These are phyloP conservation scores for Claviceps purpurea DNA, from an alignment of 2,329 filamentous ascomycete species.

Conservation along the genomic window DNA sequence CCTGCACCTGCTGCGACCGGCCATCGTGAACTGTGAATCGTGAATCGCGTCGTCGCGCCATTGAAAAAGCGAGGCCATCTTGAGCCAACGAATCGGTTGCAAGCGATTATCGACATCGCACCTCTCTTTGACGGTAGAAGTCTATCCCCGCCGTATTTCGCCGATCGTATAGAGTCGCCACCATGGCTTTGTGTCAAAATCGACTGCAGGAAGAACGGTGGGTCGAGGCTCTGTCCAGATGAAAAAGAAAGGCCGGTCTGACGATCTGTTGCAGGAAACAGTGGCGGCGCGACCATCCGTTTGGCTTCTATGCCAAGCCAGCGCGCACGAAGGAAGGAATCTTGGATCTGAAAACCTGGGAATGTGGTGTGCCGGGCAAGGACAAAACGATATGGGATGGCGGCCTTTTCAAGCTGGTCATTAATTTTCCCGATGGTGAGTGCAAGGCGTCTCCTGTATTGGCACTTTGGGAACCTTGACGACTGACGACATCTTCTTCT, in stretches of 20 bases:
- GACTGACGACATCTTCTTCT: background rate
- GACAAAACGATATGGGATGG: constrained; percentile 96
- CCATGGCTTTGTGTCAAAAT: constrained; percentile 80
- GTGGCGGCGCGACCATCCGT: constrained; percentile 93
- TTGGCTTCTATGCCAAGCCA: constrained; percentile 92
- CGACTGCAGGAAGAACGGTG: constrained; percentile 81
- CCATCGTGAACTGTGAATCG: background rate
- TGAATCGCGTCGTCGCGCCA: background rate
- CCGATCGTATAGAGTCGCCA: constrained; percentile 8
- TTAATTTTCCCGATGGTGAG: constrained; percentile 86
- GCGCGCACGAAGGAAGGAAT: constrained; percentile 65
- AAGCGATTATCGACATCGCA: background rate
- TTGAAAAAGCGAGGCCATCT: background rate
- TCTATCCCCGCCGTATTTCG: background rate
- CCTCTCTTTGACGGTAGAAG: background rate
- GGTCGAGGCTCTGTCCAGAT: constrained; percentile 15
- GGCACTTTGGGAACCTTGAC: background rate
- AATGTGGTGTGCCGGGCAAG: constrained; percentile 91
- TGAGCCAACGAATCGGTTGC: background rate
- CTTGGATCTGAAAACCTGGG: constrained; percentile 89
- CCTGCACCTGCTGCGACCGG: background rate
- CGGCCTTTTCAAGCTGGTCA: constrained; percentile 88
- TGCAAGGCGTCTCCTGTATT: constrained; percentile 9
- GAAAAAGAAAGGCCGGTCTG: constrained; percentile 4
- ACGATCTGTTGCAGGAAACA: constrained; percentile 54